These are phyloP conservation scores for Arabidopsis thaliana DNA, from an alignment of 345 rosid genomes.

Conservation along the genomic window DNA sequence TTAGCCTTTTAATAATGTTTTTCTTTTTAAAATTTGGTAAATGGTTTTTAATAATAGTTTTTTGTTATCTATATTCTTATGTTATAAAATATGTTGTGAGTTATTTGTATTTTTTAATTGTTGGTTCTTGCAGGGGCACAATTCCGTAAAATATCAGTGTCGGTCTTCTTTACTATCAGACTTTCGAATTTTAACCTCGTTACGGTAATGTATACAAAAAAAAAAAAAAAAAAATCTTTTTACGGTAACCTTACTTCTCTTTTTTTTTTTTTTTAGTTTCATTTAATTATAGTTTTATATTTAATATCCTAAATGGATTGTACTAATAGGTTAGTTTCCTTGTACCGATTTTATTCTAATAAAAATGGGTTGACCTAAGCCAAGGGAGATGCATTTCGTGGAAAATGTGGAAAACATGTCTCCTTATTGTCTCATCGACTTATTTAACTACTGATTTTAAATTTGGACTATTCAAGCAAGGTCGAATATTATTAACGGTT, in stretches of 20 bases:
- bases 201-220: background rate
- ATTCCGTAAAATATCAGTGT: background rate
- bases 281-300: background rate
- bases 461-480: background rate
- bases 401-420: conserved; percentile 32
- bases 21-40: background rate
- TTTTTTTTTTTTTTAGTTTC: background rate
- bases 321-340: background rate
- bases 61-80: background rate
- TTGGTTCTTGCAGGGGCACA: background rate
- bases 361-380: background rate
- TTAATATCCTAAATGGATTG: background rate
- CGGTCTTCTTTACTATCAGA: background rate
- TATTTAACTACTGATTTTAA: background rate
- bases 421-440: background rate
- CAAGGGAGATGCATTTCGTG: background rate
- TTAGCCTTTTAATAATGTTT: background rate
- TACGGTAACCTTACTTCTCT: background rate
- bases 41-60: background rate
- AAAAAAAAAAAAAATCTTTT: too few species aligned
- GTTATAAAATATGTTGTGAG: background rate
- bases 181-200: background rate
- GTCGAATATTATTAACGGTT: background rate
- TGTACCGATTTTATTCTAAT: background rate
- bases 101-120: background rate